These are phyloP conservation scores for Rhodotorula sp. DNA, from an alignment of 1,284 basidiomycete species.

Conservation along the genomic window DNA sequence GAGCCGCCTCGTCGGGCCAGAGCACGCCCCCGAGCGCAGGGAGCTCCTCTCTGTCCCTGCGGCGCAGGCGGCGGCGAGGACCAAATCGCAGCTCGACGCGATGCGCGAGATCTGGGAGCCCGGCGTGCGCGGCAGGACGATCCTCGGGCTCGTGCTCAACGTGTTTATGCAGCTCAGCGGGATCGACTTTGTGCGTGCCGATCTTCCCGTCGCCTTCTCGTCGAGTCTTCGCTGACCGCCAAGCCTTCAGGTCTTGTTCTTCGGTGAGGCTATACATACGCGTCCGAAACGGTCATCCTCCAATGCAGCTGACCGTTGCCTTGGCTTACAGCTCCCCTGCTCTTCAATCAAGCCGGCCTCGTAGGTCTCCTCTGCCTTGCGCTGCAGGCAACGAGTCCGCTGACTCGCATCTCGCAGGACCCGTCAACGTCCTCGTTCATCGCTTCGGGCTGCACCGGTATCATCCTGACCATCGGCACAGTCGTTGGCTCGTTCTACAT, in stretches of 20 bases:
- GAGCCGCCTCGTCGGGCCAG: constrained; percentile 47
- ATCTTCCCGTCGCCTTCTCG: not conserved
- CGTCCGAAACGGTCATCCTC: too few species aligned
- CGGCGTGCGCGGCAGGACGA: constrained; percentile 49
- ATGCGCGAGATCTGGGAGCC: constrained; percentile 31
- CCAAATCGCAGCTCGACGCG: constrained; percentile 11
- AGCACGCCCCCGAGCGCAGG: constrained; percentile 47
- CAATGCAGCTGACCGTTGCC: too few species aligned
- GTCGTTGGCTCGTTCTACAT: constrained; percentile 23
- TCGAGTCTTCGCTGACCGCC: not conserved
- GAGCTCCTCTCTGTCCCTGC: constrained; percentile 31
- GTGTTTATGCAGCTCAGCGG: constrained; percentile 21
- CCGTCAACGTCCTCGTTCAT: constrained; percentile 7
- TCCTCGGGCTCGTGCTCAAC: constrained; percentile 56
- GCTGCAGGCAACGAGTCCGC: too few species aligned
- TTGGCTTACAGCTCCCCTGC: constrained; percentile 48
- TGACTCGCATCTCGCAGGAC: not conserved
- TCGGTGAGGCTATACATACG: constrained; percentile 48
- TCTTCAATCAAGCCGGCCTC: constrained; percentile 54
- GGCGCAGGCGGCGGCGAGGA: not conserved
- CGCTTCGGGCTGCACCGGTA: constrained; percentile 55
- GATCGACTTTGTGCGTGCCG: constrained; percentile 13
- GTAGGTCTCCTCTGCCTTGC: too few species aligned
- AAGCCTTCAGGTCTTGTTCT: constrained; percentile 47
- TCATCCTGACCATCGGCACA: constrained; percentile 54